Percentiles rank a stretch among this genome's conserved stretches.
phyloP scores from a whole-genome alignment of 2,329 filamentous ascomycete genomes.

The Tolypocladium ovalisporum region DNA sequence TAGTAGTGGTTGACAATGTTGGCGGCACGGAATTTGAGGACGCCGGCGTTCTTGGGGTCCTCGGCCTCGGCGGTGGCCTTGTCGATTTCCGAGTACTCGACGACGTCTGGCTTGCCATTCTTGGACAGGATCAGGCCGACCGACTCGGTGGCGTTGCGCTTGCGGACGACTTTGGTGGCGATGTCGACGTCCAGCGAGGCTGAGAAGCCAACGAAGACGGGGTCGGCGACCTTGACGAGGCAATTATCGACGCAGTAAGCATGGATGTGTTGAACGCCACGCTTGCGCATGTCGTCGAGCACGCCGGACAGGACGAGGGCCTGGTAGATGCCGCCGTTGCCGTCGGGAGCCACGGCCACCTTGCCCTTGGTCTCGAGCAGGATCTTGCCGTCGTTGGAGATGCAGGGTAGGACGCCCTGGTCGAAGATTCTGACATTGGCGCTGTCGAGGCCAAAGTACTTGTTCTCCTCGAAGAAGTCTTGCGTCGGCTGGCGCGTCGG shows the following conservation, averaged over 20 bases:
- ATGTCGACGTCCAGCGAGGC: slow-evolving; percentile 85
- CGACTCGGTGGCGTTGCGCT: slow-evolving; percentile 91
- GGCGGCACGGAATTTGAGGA: slow-evolving; percentile 92
- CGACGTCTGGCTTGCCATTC: slow-evolving; percentile 92
- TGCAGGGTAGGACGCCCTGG: slow-evolving; percentile 92
- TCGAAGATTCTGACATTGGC: slow-evolving; percentile 90
- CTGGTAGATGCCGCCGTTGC: slow-evolving; percentile 94
- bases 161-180: slow-evolving; percentile 97
- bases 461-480: slow-evolving; percentile 80
- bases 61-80: slow-evolving; percentile 76
- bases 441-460: slow-evolving; percentile 79
- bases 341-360: slow-evolving; percentile 90
- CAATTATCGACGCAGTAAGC: slow-evolving; percentile 99
- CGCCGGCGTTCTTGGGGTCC: slow-evolving; percentile 66
- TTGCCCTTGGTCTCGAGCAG: slow-evolving; percentile 81
- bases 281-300: slow-evolving; percentile 76
- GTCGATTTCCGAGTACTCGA: slow-evolving; percentile 98
- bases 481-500: slow-evolving; percentile 89
- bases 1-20: slow-evolving; percentile 99
- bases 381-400: slow-evolving; percentile 96
- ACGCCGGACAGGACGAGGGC: slow-evolving; percentile 73
- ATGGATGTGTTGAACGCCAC: slow-evolving; percentile 89
- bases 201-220: slow-evolving; percentile 87
- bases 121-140: slow-evolving; percentile 91
- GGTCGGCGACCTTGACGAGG: slow-evolving; percentile 96